These are phyloP conservation scores for Miamiensis avidus DNA, from an alignment of 169 alveolate species.

Conservation along the genomic window DNA sequence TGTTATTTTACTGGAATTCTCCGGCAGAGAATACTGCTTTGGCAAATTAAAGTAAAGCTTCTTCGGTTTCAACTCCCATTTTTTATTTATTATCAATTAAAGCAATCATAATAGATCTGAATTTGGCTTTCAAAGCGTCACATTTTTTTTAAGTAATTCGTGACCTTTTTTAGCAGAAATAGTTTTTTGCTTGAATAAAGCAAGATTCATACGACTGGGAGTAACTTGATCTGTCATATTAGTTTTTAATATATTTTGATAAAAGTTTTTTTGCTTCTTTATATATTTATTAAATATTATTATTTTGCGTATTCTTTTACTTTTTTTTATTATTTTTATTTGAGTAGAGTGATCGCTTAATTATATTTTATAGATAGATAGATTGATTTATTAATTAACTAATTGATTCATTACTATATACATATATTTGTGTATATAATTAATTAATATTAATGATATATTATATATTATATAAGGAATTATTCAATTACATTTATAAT, in stretches of 20 bases:
- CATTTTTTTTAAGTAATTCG: conserved; percentile 78
- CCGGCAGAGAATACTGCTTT: conserved; percentile 81
- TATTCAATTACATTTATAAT: no score
- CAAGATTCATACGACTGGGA: conserved; percentile 51
- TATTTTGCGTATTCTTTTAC: neutral
- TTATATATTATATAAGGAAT: neutral
- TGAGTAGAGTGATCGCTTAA: neutral
- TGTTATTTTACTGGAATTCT: conserved; percentile 52
- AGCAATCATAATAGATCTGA: conserved; percentile 68
- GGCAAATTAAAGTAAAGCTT: conserved; percentile 71
- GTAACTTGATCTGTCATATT: conserved; percentile 20
- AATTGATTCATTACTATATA: no score
- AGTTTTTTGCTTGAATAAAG: conserved; percentile 56
- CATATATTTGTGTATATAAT: no score
- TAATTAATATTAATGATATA: neutral
- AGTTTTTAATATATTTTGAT: neutral
- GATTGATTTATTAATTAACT: no score
- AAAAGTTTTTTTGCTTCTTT: neutral
- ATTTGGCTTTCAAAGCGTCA: conserved; percentile 79
- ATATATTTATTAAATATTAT: no score
- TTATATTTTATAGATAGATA: no score
- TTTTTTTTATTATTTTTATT: no score
- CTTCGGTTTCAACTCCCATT: conserved; percentile 75
- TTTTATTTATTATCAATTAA: conserved; percentile 70
- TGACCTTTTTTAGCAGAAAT: conserved; percentile 81